Percentiles rank a stretch among this genome's conserved stretches.
Evolutionary conservation across 2,329 filamentous ascomycete species (phyloP).

Genomic region (Calonectria fujianensis): DNA sequence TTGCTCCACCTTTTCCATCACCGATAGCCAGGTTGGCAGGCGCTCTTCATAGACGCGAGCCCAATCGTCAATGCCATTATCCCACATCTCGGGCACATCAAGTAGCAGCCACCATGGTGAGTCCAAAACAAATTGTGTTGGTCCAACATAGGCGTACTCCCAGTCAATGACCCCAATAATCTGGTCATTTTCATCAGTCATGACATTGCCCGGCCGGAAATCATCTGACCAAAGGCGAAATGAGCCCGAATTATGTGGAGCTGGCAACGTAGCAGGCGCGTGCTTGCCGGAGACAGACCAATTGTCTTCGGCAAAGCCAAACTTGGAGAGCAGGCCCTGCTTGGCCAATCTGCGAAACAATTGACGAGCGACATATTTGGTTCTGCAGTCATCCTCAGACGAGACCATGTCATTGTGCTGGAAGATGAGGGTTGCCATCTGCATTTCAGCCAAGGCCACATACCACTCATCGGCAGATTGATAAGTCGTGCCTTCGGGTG

Average conservation of each 20-base stretch:
- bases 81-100: conserved; percentile 58
- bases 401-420: conserved; percentile 64
- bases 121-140: conserved; percentile 58
- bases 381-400: conserved; percentile 62
- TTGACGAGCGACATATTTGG: conserved; percentile 65
- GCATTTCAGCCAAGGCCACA: conserved; percentile 61
- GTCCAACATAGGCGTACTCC: conserved; percentile 61
- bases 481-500: conserved; percentile 50
- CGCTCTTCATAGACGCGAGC: conserved; percentile 54
- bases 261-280: conserved; percentile 36
- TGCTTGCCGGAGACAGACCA: conserved; percentile 33
- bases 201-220: conserved; percentile 57
- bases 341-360: conserved; percentile 61
- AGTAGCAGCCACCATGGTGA: conserved; percentile 64
- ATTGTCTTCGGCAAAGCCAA: conserved; percentile 51
- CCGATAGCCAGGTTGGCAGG: conserved; percentile 42
- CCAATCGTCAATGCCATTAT: conserved; percentile 56
- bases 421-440: conserved; percentile 63
- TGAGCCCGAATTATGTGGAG: conserved; percentile 46
- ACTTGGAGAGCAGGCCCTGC: conserved; percentile 49
- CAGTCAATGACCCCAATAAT: conserved; percentile 61
- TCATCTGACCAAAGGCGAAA: conserved; percentile 60
- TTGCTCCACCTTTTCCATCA: neutral
- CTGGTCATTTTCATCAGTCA: conserved; percentile 54
- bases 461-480: conserved; percentile 62